Evolutionary conservation across 768 basidiomycete species (phyloP), one percentile per base, ranked within the genome.

Genomic region (Phylloporus sp.): DNA sequence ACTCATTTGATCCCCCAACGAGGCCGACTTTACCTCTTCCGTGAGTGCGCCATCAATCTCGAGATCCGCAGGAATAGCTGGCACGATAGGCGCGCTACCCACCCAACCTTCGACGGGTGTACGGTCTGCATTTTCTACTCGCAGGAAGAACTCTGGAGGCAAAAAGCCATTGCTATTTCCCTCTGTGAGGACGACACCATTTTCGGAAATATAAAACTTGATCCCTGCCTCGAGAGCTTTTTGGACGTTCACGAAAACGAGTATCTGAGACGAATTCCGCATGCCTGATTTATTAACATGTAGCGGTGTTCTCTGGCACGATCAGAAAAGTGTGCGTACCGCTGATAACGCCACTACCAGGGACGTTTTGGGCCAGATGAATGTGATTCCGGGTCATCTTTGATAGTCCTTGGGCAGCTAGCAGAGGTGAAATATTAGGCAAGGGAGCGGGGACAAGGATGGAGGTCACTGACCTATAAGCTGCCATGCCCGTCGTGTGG

Each of bases 321-420:
- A 42, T 44, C 13, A 40, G 35, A 49, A 24, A 32, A 31, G 15
- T n/a, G 31, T 20, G 64, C 81, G 21, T 46, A 90, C 92, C 90
- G 53, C 89, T 92, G 42, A 85, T 77, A 38, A 89, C 81, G 6
- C 77, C 76, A 3, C 81, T 68, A 1, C 81, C 80, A 3, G 75
- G 70, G 4, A 88, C 68, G 28, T 86, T 84, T 62, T 92, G 86
- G 0, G 94, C 93, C 13, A 96, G 73, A 65, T 99, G 95, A 31
- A 98, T 86, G 59, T 97, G 93, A 59, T 93, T 95, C 21, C 95
- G 75, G 11, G 68, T 75, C 92, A 94, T 96, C 52, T 75, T 82
- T 0, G 85, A 90, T 15, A 96, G 65, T 0, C 93, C 92, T 52
- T 81, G 69, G 7, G 69, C 71, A 13, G 74, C 90, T 93, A 51